Evolutionary conservation across 2,329 filamentous ascomycete species (phyloP), one percentile per base, ranked within the genome.

Genomic region (Cladosporium oxysporum): DNA sequence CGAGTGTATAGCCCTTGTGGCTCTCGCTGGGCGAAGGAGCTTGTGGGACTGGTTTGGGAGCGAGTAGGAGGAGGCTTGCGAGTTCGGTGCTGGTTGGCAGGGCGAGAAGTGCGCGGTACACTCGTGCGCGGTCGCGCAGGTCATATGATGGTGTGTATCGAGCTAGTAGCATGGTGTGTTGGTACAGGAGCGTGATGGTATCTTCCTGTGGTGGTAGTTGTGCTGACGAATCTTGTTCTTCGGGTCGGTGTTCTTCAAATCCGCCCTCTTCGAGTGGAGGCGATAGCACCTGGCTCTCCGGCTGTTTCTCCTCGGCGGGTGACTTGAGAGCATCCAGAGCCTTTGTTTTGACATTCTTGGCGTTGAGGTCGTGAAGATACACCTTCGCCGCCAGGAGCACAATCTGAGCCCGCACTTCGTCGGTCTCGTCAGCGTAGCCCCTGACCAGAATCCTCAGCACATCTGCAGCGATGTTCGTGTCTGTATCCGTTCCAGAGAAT

Each of bases 81-180:
- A 99, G 86, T 76, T 98, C 92, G 0, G 88, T 90, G 8, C 86
- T 87, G 2, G 84, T 83, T 0, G 93, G 92, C 5, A 91, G 88
- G 4, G 88, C 85, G 1, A 99, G 86, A 1, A 99, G 87, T 0
- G 93, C 86, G 69, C 91, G 92, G 81, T 96, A 98, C 68, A 97
- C 86, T 35, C 95, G 88, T 1, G 93, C 89, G 28, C 95, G 90
- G 76, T 98, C 95, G 69, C 95, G 92, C 3, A 99, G 87, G 75
- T 98, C 93, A 78, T 96, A 99, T 0, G 93, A 97, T 0, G 90
- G 92, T 73, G 98, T 95, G 77, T 98, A 99, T 67, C 95, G 88
- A 35, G 91, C 91, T 1, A 99, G 86, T 1, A 94, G 85, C 31
- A 96, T 83, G 26, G 91, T 87, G 73, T 99, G 96, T 33, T 90